phyloP scores from a whole-genome alignment of 768 basidiomycete genomes.

The Paxillus involutus region DNA sequence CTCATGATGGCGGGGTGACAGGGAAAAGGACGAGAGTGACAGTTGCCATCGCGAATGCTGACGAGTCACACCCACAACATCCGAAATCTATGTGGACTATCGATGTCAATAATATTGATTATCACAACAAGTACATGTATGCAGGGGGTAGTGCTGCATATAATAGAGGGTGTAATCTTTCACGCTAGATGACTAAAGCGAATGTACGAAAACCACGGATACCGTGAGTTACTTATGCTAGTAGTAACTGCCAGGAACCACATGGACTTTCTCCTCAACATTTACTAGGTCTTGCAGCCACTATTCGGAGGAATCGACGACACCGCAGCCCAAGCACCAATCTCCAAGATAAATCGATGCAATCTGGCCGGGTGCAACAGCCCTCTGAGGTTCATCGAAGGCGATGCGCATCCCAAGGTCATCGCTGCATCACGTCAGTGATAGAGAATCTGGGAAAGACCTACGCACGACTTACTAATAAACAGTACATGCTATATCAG shows the following conservation, averaged over 20 bases:
- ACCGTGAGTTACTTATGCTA: no score
- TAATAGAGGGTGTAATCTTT: no score
- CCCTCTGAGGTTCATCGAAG: slow-evolving; percentile 61
- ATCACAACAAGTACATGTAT: no score
- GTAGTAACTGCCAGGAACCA: no score
- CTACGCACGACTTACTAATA: slow-evolving; percentile 38
- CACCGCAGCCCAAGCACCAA: slow-evolving; percentile 85
- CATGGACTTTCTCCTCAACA: no score
- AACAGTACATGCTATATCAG: slow-evolving; percentile 51
- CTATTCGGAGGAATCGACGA: slow-evolving; percentile 39
- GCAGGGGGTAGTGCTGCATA: no score
- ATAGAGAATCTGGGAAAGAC: background rate
- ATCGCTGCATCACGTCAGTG: slow-evolving; percentile 18
- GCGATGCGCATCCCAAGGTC: slow-evolving; percentile 37
- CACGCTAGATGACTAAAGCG: no score
- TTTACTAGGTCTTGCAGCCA: no score
- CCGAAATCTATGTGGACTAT: background rate
- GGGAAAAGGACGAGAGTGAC: background rate
- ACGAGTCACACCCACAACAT: no score
- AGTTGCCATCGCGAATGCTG: no score
- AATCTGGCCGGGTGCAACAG: slow-evolving; percentile 79
- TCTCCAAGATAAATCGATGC: slow-evolving; percentile 70
- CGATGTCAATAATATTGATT: no score
- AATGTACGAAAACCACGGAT: no score
- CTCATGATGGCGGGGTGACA: slow-evolving; percentile 52